These are phyloP conservation scores for Moringa oleifera DNA, from an alignment of 345 rosid species.

Conservation along the genomic window DNA sequence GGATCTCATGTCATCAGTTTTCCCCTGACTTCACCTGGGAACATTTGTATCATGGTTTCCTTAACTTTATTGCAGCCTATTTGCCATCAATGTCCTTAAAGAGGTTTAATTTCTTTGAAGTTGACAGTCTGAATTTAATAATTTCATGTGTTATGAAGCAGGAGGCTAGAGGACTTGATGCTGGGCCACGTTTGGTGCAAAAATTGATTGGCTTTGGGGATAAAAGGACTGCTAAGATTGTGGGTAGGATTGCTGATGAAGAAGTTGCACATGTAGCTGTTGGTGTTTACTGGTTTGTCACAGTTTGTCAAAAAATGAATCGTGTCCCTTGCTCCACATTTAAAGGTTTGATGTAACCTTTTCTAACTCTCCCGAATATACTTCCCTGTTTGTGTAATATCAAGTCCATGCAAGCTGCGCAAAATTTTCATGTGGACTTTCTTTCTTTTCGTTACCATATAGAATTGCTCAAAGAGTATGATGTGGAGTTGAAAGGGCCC, in stretches of 20 bases:
- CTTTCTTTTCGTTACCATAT: conserved; percentile 18
- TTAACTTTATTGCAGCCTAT: not conserved
- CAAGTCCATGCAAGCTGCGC: not conserved
- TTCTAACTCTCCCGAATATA: not conserved
- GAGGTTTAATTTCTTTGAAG: not conserved
- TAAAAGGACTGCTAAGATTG: conserved; percentile 62
- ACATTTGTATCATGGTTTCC: too few species aligned
- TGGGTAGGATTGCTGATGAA: conserved; percentile 76
- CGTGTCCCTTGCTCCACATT: conserved; percentile 70
- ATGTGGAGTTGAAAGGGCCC: conserved; percentile 87
- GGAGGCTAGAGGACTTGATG: conserved; percentile 99
- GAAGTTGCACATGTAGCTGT: conserved; percentile 96
- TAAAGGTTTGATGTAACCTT: conserved; percentile 41
- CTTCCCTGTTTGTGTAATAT: conserved; percentile 6
- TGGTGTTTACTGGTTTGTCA: conserved; percentile 81
- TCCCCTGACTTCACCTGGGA: too few species aligned
- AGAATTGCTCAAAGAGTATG: conserved; percentile 69
- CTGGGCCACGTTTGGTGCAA: conserved; percentile 91
- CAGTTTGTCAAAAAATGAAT: conserved; percentile 60
- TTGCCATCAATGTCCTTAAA: not conserved
- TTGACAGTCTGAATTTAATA: not conserved
- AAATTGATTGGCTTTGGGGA: conserved; percentile 83
- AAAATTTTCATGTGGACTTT: conserved; percentile 13
- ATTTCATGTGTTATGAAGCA: conserved; percentile 12
- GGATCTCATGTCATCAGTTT: too few species aligned